These are phyloP conservation scores for Nicotiana attenuata DNA, from an alignment of 257 asterid species.

Conservation along the genomic window DNA sequence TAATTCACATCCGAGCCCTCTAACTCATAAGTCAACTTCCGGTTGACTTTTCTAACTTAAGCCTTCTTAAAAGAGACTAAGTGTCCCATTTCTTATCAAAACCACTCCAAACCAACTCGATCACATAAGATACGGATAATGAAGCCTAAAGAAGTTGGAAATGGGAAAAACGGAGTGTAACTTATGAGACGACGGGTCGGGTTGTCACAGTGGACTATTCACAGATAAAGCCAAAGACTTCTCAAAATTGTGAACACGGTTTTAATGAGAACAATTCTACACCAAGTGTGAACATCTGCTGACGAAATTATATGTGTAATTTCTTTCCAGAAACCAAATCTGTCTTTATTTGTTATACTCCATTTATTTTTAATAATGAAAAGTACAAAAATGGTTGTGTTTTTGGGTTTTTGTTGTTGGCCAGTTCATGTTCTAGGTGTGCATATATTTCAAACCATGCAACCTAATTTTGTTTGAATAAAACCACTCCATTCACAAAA, in stretches of 20 bases:
- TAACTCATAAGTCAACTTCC: no score
- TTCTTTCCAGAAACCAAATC: background rate
- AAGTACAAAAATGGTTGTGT: background rate
- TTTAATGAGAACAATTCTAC: background rate
- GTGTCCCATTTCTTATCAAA: no score
- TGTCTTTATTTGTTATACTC: no score
- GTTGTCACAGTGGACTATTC: no score
- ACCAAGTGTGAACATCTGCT: background rate
- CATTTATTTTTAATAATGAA: background rate
- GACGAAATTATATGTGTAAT: background rate
- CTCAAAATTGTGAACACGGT: background rate
- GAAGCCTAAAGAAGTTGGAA: no score
- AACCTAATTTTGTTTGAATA: conserved; percentile 8
- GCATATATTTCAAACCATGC: background rate
- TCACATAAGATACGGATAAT: no score
- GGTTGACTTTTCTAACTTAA: no score
- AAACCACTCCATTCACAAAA: background rate
- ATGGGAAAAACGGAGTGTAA: no score
- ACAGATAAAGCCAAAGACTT: background rate
- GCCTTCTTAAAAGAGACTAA: no score
- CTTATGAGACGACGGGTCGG: no score
- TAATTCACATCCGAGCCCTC: no score
- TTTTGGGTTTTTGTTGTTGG: background rate
- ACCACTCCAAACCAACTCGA: no score
- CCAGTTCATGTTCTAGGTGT: background rate